Conservation (phyloP, 2,329 filamentous ascomycete genomes). For the Penicillium sp. region DNA sequence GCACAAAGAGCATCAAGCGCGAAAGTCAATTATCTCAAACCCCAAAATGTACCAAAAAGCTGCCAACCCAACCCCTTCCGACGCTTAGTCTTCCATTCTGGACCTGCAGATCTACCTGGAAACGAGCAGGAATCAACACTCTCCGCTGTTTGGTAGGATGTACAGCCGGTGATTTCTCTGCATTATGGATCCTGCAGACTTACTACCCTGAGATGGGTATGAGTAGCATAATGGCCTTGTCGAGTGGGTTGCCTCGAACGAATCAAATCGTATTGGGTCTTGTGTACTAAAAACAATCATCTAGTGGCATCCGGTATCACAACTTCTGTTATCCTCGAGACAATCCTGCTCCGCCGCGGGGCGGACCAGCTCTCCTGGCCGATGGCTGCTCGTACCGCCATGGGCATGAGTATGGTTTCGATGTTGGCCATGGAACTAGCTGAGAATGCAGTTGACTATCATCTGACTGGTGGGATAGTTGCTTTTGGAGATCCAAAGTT, state of each 20-base stretch:
- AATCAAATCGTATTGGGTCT: background rate
- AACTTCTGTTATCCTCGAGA: slow-evolving; percentile 56
- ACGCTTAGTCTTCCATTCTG: slow-evolving; percentile 33
- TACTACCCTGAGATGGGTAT: slow-evolving; percentile 51
- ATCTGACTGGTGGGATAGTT: slow-evolving; percentile 55
- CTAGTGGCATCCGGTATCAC: slow-evolving; percentile 55
- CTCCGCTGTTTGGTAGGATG: slow-evolving; percentile 57
- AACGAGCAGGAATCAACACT: slow-evolving; percentile 55
- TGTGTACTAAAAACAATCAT: background rate
- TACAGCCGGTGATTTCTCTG: slow-evolving; percentile 57
- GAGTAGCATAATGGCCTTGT: slow-evolving; percentile 52
- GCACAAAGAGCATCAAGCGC: background rate
- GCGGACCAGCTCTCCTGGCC: slow-evolving; percentile 51
- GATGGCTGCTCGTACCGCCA: slow-evolving; percentile 52
- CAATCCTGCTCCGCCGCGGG: slow-evolving; percentile 51
- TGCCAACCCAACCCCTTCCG: background rate
- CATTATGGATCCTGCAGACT: slow-evolving; percentile 57
- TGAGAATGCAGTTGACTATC: slow-evolving; percentile 57
- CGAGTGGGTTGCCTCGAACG: slow-evolving; percentile 43
- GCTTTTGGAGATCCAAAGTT: slow-evolving; percentile 50
- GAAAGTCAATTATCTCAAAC: background rate
- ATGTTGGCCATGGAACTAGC: slow-evolving; percentile 61
- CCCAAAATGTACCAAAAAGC: background rate
- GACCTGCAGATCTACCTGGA: slow-evolving; percentile 46
- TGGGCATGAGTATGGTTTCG: slow-evolving; percentile 60